Percentiles rank a stretch among this genome's conserved stretches.
These are phyloP conservation scores for Polygonum aviculare DNA, from an alignment of 148 eudicot genomes.

Conservation along the genomic window DNA sequence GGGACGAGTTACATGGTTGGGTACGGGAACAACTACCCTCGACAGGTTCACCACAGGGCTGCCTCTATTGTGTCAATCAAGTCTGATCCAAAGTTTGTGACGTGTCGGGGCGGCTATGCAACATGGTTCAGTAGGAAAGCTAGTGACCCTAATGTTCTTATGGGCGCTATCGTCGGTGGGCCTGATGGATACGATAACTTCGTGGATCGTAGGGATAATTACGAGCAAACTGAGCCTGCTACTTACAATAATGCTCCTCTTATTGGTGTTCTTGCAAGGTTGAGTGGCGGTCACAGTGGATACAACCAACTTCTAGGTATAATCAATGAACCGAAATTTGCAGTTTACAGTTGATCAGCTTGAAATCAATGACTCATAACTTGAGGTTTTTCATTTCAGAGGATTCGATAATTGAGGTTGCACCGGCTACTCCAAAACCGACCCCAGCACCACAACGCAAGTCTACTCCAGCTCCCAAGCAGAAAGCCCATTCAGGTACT, in stretches of 20 bases:
- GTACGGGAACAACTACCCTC: constrained; percentile 81
- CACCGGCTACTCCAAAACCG: constrained; percentile 20
- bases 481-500: constrained; percentile 20
- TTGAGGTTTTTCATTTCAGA: background rate
- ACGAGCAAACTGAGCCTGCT: constrained; percentile 97
- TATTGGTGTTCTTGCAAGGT: constrained; percentile 69
- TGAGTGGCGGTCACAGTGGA: constrained; percentile 68
- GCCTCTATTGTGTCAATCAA: constrained; percentile 78
- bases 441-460: constrained; percentile 29
- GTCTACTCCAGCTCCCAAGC: constrained; percentile 26
- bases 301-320: constrained; percentile 67
- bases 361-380: no score
- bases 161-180: constrained; percentile 93
- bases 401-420: background rate
- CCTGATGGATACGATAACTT: constrained; percentile 93
- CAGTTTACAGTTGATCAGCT: no score
- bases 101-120: constrained; percentile 90
- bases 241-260: constrained; percentile 98
- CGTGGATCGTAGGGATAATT: constrained; percentile 85
- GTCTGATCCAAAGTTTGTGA: constrained; percentile 55
- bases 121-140: constrained; percentile 82
- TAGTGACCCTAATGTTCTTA: constrained; percentile 78
- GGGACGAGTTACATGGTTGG: constrained; percentile 99
- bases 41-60: constrained; percentile 84
- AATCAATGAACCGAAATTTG: background rate